These are phyloP conservation scores for Gloeopeniophorella convolvens DNA, from an alignment of 768 basidiomycete species.

Conservation along the genomic window DNA sequence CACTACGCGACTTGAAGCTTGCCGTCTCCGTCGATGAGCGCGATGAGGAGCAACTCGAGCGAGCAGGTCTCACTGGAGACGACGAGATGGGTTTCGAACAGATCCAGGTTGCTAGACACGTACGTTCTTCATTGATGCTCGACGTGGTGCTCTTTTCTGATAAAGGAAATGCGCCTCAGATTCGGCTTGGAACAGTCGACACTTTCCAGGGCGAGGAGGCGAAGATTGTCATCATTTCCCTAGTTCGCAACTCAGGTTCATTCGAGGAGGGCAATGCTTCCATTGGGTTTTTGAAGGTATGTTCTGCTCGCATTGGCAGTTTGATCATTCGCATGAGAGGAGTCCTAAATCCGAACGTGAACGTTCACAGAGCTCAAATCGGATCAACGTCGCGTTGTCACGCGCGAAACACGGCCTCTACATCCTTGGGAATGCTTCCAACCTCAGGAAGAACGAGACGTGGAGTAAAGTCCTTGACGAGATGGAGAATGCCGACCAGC, in stretches of 20 bases:
- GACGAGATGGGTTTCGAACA: conserved; percentile 37
- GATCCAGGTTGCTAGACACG: conserved; percentile 47
- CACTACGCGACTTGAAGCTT: conserved; percentile 37
- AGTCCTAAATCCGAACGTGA: conserved; percentile 4
- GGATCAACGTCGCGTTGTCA: conserved; percentile 56
- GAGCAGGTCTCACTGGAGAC: conserved; percentile 39
- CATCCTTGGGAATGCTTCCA: conserved; percentile 61
- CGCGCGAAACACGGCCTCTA: conserved; percentile 69
- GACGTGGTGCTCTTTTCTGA: too few species aligned
- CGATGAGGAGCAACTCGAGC: conserved; percentile 54
- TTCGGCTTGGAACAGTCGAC: conserved; percentile 67
- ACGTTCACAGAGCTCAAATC: conserved; percentile 26
- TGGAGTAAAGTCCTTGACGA: conserved; percentile 57
- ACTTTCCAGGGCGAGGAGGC: conserved; percentile 76
- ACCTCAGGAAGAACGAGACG: conserved; percentile 46
- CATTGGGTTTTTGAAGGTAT: conserved; percentile 73
- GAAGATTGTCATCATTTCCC: conserved; percentile 64
- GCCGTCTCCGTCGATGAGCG: conserved; percentile 63
- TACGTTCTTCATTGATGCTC: conserved; percentile 26
- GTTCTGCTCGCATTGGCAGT: background rate
- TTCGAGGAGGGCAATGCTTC: conserved; percentile 29
- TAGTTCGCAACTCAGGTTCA: conserved; percentile 64
- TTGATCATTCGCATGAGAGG: conserved; percentile 27
- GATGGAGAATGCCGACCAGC: conserved; percentile 39
- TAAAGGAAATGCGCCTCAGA: too few species aligned